Conservation (phyloP, 768 basidiomycete species). For the Bullera alba region DNA sequence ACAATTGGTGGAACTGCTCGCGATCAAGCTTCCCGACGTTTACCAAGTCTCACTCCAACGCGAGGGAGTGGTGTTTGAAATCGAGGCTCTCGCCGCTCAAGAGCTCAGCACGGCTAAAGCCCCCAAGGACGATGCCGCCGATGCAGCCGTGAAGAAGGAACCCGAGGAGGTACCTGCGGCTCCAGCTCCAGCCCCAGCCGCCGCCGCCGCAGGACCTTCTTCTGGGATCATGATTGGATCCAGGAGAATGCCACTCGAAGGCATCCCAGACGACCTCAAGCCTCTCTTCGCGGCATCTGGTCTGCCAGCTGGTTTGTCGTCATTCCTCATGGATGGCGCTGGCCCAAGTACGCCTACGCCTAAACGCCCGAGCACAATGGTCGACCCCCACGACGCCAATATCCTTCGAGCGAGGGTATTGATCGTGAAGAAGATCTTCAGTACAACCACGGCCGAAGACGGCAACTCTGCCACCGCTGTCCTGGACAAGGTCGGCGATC, state of each 20-base stretch:
- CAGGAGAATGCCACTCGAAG: not conserved
- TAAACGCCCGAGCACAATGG: conserved; percentile 1
- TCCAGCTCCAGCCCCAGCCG: conserved; percentile 1
- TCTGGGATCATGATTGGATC: not conserved
- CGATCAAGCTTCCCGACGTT: conserved; percentile 71
- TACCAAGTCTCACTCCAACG: conserved; percentile 85
- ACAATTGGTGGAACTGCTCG: conserved; percentile 84
- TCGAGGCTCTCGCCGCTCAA: conserved; percentile 67
- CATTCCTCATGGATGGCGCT: conserved; percentile 11
- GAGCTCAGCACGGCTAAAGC: conserved; percentile 52
- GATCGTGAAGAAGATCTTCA: conserved; percentile 65
- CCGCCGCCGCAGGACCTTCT: not conserved
- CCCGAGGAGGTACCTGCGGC: conserved; percentile 12
- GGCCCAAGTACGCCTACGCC: not conserved
- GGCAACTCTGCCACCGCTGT: conserved; percentile 58
- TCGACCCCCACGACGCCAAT: conserved; percentile 80
- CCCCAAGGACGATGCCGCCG: conserved; percentile 10
- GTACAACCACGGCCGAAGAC: conserved; percentile 36
- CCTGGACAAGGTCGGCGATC: conserved; percentile 51
- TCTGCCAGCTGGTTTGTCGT: conserved; percentile 10
- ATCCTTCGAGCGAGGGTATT: conserved; percentile 86
- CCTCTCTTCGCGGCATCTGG: conserved; percentile 15
- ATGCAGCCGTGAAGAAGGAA: conserved; percentile 29
- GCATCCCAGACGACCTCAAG: conserved; percentile 21
- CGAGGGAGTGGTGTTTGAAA: conserved; percentile 94